A percentile compares a stretch with the other conserved stretches of the same genome.
Evolutionary conservation across 208 protist genomes (phyloP).

Genomic region (Wallacemonas sp.): DNA sequence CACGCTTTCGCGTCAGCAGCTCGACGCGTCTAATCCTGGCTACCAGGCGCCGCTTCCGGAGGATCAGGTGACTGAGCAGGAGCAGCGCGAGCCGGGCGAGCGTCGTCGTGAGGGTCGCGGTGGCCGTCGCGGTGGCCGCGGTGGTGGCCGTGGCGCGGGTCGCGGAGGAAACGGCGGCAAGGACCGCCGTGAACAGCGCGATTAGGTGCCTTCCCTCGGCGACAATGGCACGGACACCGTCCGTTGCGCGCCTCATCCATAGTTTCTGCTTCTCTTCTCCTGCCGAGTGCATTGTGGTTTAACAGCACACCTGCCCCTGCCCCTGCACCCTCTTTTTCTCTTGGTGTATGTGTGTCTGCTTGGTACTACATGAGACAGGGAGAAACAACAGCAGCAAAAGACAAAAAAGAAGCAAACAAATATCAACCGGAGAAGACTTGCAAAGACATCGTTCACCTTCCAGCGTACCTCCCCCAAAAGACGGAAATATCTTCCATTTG

Average conservation of each 20-base stretch:
- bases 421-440: neutral
- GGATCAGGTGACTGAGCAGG: constrained; percentile 87
- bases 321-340: too few species aligned
- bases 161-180: constrained; percentile 36
- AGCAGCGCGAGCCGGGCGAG: constrained; percentile 51
- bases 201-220: too few species aligned
- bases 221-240: too few species aligned
- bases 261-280: neutral
- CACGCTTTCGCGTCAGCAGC: constrained; percentile 83
- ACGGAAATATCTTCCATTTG: neutral
- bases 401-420: neutral
- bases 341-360: neutral
- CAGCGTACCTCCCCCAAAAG: neutral
- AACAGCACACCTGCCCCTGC: too few species aligned
- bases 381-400: constrained; percentile 1
- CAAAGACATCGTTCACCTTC: neutral
- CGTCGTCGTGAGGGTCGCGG: constrained; percentile 27
- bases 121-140: constrained; percentile 35
- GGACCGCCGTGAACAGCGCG: constrained; percentile 39
- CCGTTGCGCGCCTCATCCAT: too few species aligned
- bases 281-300: too few species aligned
- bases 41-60: constrained; percentile 92
- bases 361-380: too few species aligned
- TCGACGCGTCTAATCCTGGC: constrained; percentile 84
- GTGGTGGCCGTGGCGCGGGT: constrained; percentile 36